Percentiles rank a stretch among this genome's conserved stretches.
Evolutionary conservation across 768 basidiomycete species (phyloP).

Genomic region (Kondoa malvinella): DNA sequence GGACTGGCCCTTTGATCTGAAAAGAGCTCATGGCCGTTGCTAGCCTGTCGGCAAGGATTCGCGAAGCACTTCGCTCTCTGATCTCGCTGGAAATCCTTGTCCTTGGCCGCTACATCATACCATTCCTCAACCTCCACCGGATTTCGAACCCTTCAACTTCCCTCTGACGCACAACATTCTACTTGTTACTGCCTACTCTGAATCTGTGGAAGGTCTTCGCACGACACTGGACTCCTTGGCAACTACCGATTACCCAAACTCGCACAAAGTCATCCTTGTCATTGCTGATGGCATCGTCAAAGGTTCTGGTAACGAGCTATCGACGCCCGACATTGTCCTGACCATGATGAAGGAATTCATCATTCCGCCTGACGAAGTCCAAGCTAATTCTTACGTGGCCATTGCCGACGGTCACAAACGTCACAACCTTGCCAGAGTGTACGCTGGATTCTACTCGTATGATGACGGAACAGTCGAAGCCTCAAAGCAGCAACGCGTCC

Average conservation of each 20-base stretch:
- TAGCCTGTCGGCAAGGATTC: conserved; percentile 26
- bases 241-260: conserved; percentile 95
- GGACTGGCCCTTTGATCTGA: conserved; percentile 24
- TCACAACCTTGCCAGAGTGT: conserved; percentile 98
- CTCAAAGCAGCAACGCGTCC: conserved; percentile 90
- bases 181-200: conserved; percentile 94
- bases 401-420: conserved; percentile 99
- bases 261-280: conserved; percentile 85
- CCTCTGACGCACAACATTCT: conserved; percentile 85
- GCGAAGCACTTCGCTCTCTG: conserved; percentile 19
- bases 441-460: conserved; percentile 92
- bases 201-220: conserved; percentile 84
- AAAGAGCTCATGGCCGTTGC: conserved; percentile 28
- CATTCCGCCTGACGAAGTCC: conserved; percentile 61
- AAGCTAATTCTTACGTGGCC: conserved; percentile 88
- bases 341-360: conserved; percentile 95
- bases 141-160: conserved; percentile 91
- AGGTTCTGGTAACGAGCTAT: conserved; percentile 71
- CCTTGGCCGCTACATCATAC: conserved; percentile 82
- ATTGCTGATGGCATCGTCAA: conserved; percentile 98
- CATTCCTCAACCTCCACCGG: conserved; percentile 75
- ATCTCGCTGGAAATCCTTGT: conserved; percentile 42
- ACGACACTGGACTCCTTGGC: conserved; percentile 97
- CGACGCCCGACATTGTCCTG: conserved; percentile 85
- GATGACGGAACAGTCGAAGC: conserved; percentile 73